phyloP scores from a whole-genome alignment of 495 filamentous ascomycete genomes.

The Podospora pseudoanserina region DNA sequence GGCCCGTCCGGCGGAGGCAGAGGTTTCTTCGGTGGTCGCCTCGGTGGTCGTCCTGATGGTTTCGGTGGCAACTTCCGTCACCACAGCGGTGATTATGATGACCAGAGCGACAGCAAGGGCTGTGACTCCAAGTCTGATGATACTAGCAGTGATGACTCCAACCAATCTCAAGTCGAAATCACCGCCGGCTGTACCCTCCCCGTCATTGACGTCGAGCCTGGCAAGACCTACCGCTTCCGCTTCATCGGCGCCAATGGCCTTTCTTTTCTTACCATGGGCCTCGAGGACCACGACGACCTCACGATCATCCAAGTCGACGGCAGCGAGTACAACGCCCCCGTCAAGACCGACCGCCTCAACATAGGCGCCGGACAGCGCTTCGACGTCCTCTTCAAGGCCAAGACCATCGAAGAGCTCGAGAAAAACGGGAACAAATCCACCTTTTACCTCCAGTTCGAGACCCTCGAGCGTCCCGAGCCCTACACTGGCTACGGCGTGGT shows the following conservation, averaged over 20 bases:
- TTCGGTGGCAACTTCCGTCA: neutral
- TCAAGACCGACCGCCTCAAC: conserved; percentile 47
- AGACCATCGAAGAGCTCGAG: conserved; percentile 40
- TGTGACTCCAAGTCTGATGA: neutral
- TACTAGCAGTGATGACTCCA: neutral
- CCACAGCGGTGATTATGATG: too few relatives aligned
- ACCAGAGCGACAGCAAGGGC: neutral
- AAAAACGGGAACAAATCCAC: conserved; percentile 39
- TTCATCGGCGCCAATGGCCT: conserved; percentile 54
- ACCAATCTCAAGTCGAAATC: conserved; percentile 20
- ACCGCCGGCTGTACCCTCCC: conserved; percentile 42
- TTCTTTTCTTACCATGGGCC: conserved; percentile 45
- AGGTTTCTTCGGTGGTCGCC: conserved; percentile 21
- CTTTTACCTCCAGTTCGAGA: conserved; percentile 56
- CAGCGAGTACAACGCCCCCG: conserved; percentile 50
- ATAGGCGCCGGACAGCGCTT: conserved; percentile 55
- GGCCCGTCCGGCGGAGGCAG: conserved; percentile 31
- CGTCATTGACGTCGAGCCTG: conserved; percentile 53
- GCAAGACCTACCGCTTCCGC: conserved; percentile 55
- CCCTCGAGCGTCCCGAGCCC: conserved; percentile 42
- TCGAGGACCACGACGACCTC: conserved; percentile 50
- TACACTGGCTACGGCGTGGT: conserved; percentile 52
- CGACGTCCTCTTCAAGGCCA: conserved; percentile 49
- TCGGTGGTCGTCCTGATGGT: conserved; percentile 1
- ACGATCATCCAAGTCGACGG: conserved; percentile 57